Percentiles rank a stretch among this genome's conserved stretches.
Evolutionary conservation across 2,329 filamentous ascomycete genomes (phyloP).

Genomic region (Exophiala alcalophila): DNA sequence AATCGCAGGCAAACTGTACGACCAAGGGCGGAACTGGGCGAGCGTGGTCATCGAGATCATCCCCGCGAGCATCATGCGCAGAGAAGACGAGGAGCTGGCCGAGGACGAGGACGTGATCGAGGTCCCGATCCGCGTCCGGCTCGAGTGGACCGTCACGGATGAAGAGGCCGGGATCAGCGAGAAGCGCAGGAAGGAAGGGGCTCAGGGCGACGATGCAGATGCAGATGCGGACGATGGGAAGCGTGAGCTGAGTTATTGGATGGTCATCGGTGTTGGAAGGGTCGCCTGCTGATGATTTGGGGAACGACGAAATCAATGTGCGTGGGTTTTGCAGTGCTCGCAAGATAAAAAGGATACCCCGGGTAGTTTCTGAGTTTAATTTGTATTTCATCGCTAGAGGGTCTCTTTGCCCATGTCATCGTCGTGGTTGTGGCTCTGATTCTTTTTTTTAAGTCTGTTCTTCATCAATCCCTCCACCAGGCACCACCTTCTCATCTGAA

Average conservation of each 20-base stretch:
- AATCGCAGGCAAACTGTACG: slow-evolving; percentile 95
- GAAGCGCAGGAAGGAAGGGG: slow-evolving; percentile 33
- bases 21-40: slow-evolving; percentile 89
- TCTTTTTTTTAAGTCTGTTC: too few relatives aligned
- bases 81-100: slow-evolving; percentile 34
- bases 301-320: neutral
- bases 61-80: slow-evolving; percentile 45
- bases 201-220: slow-evolving; percentile 33
- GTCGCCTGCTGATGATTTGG: slow-evolving; percentile 53
- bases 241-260: slow-evolving; percentile 93
- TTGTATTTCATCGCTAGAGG: too few relatives aligned
- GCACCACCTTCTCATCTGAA: too few relatives aligned
- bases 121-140: slow-evolving; percentile 87
- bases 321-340: neutral
- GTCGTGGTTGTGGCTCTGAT: too few relatives aligned
- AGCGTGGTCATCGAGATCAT: slow-evolving; percentile 90
- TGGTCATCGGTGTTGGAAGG: slow-evolving; percentile 80
- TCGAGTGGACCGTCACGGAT: slow-evolving; percentile 67
- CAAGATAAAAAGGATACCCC: neutral
- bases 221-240: slow-evolving; percentile 66
- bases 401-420: too few relatives aligned
- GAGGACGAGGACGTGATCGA: slow-evolving; percentile 69
- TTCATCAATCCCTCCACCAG: too few relatives aligned
- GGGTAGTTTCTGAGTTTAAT: too few relatives aligned
- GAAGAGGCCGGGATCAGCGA: slow-evolving; percentile 48